Evolutionary conservation across 2,329 filamentous ascomycete species (phyloP).

Genomic region (Harringtonia aguacate): DNA sequence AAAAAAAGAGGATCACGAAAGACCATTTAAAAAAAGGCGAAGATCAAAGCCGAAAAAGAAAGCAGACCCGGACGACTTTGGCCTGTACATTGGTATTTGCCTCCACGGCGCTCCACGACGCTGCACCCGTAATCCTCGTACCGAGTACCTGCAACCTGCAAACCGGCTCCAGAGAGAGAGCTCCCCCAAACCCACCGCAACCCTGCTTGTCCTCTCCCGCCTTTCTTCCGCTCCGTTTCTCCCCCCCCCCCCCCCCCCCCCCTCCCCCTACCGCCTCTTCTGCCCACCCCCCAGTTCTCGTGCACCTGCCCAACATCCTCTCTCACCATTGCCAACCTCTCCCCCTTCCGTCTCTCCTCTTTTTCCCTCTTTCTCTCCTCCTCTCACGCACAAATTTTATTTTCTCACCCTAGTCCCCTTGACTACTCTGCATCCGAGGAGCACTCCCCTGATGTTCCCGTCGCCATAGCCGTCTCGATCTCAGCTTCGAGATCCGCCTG

Average conservation of each 20-base stretch:
- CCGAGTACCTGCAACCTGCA: too few species aligned
- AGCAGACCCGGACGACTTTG: too few species aligned
- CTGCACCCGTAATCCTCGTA: too few species aligned
- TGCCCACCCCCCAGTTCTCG: not conserved
- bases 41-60: too few species aligned
- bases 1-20: too few species aligned
- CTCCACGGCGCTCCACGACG: too few species aligned
- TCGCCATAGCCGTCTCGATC: constrained; percentile 4
- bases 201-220: not conserved
- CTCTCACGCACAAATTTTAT: not conserved
- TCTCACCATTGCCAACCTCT: not conserved
- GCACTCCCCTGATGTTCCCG: not conserved
- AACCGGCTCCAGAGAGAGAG: too few species aligned
- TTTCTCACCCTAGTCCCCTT: not conserved
- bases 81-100: too few species aligned
- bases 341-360: not conserved
- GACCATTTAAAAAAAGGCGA: too few species aligned
- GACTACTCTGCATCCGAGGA: too few species aligned
- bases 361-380: not conserved
- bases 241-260: not conserved
- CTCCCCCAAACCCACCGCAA: not conserved
- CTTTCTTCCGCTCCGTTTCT: not conserved
- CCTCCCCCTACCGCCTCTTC: constrained; percentile 1
- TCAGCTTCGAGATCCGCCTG: constrained; percentile 7
- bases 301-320: constrained; percentile 6